These are phyloP conservation scores for Mortierella sp. DNA, from an alignment of 371 early-diverging fungal genomes.

Conservation along the genomic window DNA sequence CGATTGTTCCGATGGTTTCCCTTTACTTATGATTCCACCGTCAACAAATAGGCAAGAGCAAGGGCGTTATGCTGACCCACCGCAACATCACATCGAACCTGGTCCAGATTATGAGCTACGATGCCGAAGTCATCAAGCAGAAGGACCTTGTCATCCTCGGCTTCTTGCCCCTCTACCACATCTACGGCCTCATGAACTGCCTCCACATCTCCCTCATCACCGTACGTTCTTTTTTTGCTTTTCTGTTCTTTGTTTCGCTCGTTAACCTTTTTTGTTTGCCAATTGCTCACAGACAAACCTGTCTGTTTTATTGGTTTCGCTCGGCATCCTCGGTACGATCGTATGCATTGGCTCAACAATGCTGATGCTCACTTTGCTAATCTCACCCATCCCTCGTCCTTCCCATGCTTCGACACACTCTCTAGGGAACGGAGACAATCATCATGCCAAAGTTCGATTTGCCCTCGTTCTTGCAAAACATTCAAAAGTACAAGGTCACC, in stretches of 20 bases:
- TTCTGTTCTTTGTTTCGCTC: not conserved
- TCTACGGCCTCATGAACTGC: constrained; percentile 76
- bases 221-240: constrained; percentile 19
- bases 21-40: no score
- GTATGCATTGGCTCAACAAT: not conserved
- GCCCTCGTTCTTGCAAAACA: constrained; percentile 63
- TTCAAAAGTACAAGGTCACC: constrained; percentile 79
- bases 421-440: constrained; percentile 54
- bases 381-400: not conserved
- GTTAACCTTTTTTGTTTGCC: not conserved
- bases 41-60: constrained; percentile 54
- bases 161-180: constrained; percentile 86
- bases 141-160: constrained; percentile 68
- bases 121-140: constrained; percentile 49
- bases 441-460: constrained; percentile 75
- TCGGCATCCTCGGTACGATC: not conserved
- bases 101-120: constrained; percentile 62
- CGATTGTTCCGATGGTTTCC: not conserved
- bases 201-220: constrained; percentile 57
- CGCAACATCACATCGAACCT: constrained; percentile 78
- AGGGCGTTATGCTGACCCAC: constrained; percentile 81
- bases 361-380: not conserved
- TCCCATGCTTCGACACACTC: not conserved
- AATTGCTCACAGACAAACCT: constrained; percentile 4
- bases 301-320: not conserved